These are phyloP conservation scores for Kwoniella bestiolae DNA, from an alignment of 768 basidiomycete genomes.

Conservation along the genomic window DNA sequence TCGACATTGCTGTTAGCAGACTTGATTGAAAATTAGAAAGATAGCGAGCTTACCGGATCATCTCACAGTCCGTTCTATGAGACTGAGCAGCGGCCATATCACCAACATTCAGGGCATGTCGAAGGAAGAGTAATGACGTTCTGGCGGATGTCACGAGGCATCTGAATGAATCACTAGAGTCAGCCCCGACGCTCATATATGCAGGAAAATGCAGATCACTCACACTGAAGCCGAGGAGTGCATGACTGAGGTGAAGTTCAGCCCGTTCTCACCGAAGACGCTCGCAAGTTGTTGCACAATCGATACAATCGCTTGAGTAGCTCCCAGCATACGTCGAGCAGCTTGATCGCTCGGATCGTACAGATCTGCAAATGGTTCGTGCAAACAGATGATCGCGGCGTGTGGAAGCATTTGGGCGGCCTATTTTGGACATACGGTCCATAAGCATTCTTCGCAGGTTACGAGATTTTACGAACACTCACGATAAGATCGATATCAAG, in stretches of 20 bases:
- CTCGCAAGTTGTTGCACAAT: constrained; percentile 44
- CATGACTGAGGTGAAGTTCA: constrained; percentile 39
- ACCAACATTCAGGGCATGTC: constrained; percentile 37
- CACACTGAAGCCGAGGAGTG: constrained; percentile 49
- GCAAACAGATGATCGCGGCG: constrained; percentile 43
- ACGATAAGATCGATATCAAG: constrained; percentile 51
- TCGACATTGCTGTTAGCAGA: neutral
- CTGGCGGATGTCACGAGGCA: constrained; percentile 49
- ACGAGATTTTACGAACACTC: constrained; percentile 12
- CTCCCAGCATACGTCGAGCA: constrained; percentile 34
- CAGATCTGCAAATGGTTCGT: constrained; percentile 51
- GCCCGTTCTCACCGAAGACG: constrained; percentile 13
- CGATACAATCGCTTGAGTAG: constrained; percentile 41
- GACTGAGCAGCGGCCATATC: constrained; percentile 34
- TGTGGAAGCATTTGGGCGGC: constrained; percentile 52
- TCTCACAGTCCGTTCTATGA: constrained; percentile 44
- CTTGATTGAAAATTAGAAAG: neutral
- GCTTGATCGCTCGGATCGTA: constrained; percentile 35
- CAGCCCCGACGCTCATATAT: neutral
- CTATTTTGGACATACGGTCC: constrained; percentile 22
- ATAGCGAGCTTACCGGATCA: constrained; percentile 33
- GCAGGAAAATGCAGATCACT: constrained; percentile 7
- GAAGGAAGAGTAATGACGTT: constrained; percentile 45
- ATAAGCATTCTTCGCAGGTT: too few relatives aligned
- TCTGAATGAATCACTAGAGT: constrained; percentile 24